phyloP scores from a whole-genome alignment of 2,329 filamentous ascomycete genomes.

The Cladophialophora yegresii region DNA sequence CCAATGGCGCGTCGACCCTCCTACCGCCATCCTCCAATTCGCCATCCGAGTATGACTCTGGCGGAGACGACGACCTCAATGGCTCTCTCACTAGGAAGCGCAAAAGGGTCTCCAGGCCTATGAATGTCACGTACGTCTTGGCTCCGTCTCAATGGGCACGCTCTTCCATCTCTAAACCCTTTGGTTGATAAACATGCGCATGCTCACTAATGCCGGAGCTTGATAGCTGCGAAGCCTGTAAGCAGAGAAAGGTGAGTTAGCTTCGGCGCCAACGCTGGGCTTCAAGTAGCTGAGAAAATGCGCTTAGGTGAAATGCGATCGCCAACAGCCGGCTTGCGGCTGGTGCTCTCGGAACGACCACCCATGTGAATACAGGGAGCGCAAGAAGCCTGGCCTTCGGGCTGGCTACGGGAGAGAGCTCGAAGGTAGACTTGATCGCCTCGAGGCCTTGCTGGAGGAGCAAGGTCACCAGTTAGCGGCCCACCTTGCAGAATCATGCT shows the following conservation, averaged over 20 bases:
- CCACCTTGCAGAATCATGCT: conserved; percentile 34
- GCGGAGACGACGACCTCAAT: conserved; percentile 48
- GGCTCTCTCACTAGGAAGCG: conserved; percentile 51
- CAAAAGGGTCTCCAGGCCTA: conserved; percentile 52
- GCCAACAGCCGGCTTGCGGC: conserved; percentile 63
- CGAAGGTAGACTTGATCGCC: conserved; percentile 57
- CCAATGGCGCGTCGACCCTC: conserved; percentile 9
- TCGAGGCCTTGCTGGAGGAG: conserved; percentile 48
- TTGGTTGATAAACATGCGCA: conserved; percentile 5
- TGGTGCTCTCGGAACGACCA: conserved; percentile 71
- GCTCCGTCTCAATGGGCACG: conserved; percentile 3
- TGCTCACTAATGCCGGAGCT: conserved; percentile 27
- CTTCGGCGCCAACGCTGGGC: not conserved
- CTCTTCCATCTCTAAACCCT: not conserved
- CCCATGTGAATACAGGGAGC: conserved; percentile 67
- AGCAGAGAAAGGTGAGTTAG: conserved; percentile 48
- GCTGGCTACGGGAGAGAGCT: conserved; percentile 65
- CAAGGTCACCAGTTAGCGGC: conserved; percentile 35
- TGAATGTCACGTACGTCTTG: conserved; percentile 38
- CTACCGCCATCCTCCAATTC: conserved; percentile 16
- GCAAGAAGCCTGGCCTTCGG: conserved; percentile 68
- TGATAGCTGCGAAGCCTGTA: conserved; percentile 48
- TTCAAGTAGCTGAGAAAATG: conserved; percentile 8
- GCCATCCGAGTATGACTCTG: conserved; percentile 42
- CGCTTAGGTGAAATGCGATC: conserved; percentile 42